These are phyloP conservation scores for Urostyla sp. DNA, from an alignment of 73 alveolate species.

Conservation along the genomic window DNA sequence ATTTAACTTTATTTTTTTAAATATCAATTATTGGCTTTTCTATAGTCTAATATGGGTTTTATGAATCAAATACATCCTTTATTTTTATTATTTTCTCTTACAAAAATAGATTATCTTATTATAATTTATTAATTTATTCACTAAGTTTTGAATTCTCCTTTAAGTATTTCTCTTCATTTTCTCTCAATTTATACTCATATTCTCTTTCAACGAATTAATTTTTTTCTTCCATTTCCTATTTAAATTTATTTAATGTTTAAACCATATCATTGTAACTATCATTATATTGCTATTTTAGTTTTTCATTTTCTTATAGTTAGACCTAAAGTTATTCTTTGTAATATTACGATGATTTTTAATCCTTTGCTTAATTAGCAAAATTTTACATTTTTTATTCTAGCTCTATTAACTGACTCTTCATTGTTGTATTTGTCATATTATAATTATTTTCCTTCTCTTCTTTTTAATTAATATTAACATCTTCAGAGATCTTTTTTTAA, in stretches of 20 bases:
- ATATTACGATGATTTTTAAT: background rate
- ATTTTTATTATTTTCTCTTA: slow-evolving; percentile 5
- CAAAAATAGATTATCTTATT: slow-evolving; percentile 1
- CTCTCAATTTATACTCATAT: background rate
- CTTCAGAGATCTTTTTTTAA: background rate
- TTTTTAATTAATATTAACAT: background rate
- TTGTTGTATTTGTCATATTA: background rate
- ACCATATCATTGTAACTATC: slow-evolving; percentile 10
- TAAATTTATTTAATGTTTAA: background rate
- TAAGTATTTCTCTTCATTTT: background rate
- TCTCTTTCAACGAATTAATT: too few relatives aligned
- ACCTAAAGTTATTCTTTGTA: background rate
- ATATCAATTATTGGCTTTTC: background rate
- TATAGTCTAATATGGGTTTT: background rate
- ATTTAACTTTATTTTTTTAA: background rate
- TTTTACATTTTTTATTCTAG: slow-evolving; percentile 20
- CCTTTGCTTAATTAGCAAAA: background rate
- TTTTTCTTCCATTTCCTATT: slow-evolving; percentile 16
- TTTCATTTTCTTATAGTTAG: background rate
- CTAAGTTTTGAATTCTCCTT: background rate
- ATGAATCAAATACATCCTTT: slow-evolving; percentile 9
- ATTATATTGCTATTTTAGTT: background rate
- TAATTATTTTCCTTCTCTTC: background rate
- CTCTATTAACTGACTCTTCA: background rate
- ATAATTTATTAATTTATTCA: too few relatives aligned